Evolutionary conservation across 2,329 filamentous ascomycete species (phyloP), one percentile per base, ranked within the genome.

Genomic region (Fusarium irregulare): DNA sequence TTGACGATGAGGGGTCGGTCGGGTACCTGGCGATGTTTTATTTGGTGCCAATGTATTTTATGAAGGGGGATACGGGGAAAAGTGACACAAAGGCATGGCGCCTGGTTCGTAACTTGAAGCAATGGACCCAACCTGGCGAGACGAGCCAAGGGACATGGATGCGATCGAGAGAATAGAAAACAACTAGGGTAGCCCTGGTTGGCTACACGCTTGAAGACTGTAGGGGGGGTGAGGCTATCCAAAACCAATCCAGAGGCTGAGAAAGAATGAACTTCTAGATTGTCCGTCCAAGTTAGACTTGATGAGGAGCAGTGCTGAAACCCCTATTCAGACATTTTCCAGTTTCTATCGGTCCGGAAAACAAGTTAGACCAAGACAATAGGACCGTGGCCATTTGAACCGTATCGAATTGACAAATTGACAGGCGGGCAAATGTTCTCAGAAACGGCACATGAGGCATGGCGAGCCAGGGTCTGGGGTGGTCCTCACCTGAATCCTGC

Each of bases 51-150:
- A 71, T 75, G 59, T 75, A 75, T 73, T 75, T 75, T 75, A 75
- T 75, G 73, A 75, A 75, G 73, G 73, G 73, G 73, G 68, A 73
- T 65, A 75, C 73, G 73, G 73, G 69, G 73, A 73, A 73, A 73
- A 75, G 72, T 75, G 73, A 75, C 73, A 75, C 73, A 75, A 65
- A 68, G 58, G 66, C 68, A 75, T 67, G 68, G 65, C 73, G 66
- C 71, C 73, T 64, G 71, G 72, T 73, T 73, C 73, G 73, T 75
- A 74, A 75, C 73, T 75, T 75, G 73, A 75, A 75, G 73, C 73
- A 74, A 73, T 73, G 72, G 73, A 73, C 68, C 72, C 70, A 67
- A 66, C 71, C 70, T 66, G 69, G 55, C 73, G 73, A 71, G 71
- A 71, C 73, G 66, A 75, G 70, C 72, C 65, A 75, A 75, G 71